Base-by-base conservation (phyloP, 1,284 basidiomycete genomes). In the Ustilago esculenta region DNA sequence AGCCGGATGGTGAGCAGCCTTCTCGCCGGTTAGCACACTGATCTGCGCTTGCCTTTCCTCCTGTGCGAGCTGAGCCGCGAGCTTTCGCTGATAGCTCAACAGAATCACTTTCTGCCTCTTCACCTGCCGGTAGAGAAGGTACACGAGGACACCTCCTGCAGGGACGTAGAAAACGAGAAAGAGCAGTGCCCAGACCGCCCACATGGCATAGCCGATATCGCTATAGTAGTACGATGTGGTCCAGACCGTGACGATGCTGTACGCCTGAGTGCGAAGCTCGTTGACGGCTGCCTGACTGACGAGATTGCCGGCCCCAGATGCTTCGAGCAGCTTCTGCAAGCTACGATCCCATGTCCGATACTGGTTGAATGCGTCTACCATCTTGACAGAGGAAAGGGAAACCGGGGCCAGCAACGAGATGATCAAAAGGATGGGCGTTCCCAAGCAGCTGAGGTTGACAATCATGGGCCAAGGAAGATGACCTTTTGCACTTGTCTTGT, bases 161-260 rank as follows among this genome's bases (percentile, higher is more conserved):
- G 73, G 73, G 9, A 76, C 67, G 65, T 76, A 76, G 41, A 75
- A 76, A 17, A 57, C 41, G 12, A 76, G 40, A 35, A 75, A 73
- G 21, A 75, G 23, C 1, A 64, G 34, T 10, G 74, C 73, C 66
- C 69, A 76, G 46, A 75, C 58, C 2, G 45, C 45, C 74, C 74
- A 76, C 9, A 76, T 41, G 8, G 65, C 50, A 24, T 61, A 75
- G 23, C 41, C 50, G 25, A 76, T 67, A 24, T 52, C 59, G 25
- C 35, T 20, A n/a, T 67, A 75, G 50, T 53, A 67, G 32, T 64
- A 60, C 14, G 69, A 57, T 17, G 43, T 44, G 21, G 46, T 51
- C 56, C 53, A 59, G 7, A 34, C 29, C 12, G 58, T 34, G 53
- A 68, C 73, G 39, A 76, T 55, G 21, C 18, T 14, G 27, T 40